These are phyloP conservation scores for Boletus vermiculosoides DNA, from an alignment of 768 basidiomycete genomes.

Conservation along the genomic window DNA sequence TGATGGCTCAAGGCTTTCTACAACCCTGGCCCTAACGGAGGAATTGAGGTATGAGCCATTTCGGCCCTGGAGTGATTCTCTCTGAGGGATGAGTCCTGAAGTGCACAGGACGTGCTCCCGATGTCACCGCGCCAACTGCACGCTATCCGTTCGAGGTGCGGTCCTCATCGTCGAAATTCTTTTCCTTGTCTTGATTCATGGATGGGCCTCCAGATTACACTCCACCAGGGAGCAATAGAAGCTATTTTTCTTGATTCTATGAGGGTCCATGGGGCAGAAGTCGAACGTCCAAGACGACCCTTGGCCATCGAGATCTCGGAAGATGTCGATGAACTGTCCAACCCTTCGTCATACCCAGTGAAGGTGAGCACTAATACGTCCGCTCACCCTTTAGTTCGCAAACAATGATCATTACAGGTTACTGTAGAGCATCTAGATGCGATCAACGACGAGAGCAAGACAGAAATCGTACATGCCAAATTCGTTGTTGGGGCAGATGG, in stretches of 20 bases:
- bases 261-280: conserved; percentile 26
- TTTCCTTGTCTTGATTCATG: not conserved
- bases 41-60: conserved; percentile 50
- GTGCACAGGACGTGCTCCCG: conserved; percentile 62
- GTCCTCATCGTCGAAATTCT: not conserved
- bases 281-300: conserved; percentile 38
- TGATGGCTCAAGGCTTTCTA: conserved; percentile 60
- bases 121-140: conserved; percentile 60
- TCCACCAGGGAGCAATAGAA: conserved; percentile 45
- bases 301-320: conserved; percentile 32
- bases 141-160: conserved; percentile 70
- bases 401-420: conserved; percentile 15
- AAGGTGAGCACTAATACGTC: conserved; percentile 16
- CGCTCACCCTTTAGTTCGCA: not conserved
- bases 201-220: conserved; percentile 26
- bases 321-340: conserved; percentile 39
- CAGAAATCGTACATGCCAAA: conserved; percentile 34
- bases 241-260: conserved; percentile 43
- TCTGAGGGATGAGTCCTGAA: conserved; percentile 26
- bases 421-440: conserved; percentile 22
- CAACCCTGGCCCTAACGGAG: conserved; percentile 58
- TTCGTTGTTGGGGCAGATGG: conserved; percentile 40
- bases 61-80: not conserved
- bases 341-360: conserved; percentile 30
- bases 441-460: conserved; percentile 30